Conservation (phyloP, 768 basidiomycete genomes). For the Boletus patriciae region DNA sequence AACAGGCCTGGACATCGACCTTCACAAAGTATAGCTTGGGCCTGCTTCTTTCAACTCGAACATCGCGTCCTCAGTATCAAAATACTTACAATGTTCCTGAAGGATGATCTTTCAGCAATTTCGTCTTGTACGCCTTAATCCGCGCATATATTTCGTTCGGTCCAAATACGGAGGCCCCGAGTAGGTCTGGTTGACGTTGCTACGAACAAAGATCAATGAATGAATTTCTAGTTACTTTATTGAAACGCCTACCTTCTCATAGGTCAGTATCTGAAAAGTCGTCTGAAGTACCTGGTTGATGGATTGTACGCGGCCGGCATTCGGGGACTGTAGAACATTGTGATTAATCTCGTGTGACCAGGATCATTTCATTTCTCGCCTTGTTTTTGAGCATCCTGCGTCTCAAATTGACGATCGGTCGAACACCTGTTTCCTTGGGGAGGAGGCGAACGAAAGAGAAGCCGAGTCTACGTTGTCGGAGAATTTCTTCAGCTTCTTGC, state of each 20-base stretch:
- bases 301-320: slow-evolving; percentile 46
- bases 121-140: slow-evolving; percentile 68
- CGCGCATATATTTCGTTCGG: slow-evolving; percentile 78
- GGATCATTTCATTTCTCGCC: slow-evolving; percentile 25
- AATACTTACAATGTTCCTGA: slow-evolving; percentile 54
- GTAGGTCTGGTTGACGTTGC: slow-evolving; percentile 58
- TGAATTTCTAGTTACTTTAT: not conserved
- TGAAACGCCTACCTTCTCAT: slow-evolving; percentile 65
- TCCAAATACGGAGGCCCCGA: slow-evolving; percentile 83
- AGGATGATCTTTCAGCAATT: slow-evolving; percentile 38
- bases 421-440: slow-evolving; percentile 92
- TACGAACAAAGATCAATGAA: slow-evolving; percentile 31
- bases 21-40: slow-evolving; percentile 95
- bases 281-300: slow-evolving; percentile 87
- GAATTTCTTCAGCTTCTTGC: slow-evolving; percentile 62
- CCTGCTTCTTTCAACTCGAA: slow-evolving; percentile 39
- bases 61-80: not conserved
- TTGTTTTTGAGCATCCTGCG: slow-evolving; percentile 41
- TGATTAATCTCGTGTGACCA: not conserved
- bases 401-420: slow-evolving; percentile 92
- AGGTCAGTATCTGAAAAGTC: slow-evolving; percentile 83
- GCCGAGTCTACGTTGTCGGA: slow-evolving; percentile 72
- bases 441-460: slow-evolving; percentile 86
- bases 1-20: slow-evolving; percentile 93
- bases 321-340: slow-evolving; percentile 30